Evolutionary conservation across 441 rosid species (phyloP).

Genomic region (Bocquillonia castaneifolia): DNA sequence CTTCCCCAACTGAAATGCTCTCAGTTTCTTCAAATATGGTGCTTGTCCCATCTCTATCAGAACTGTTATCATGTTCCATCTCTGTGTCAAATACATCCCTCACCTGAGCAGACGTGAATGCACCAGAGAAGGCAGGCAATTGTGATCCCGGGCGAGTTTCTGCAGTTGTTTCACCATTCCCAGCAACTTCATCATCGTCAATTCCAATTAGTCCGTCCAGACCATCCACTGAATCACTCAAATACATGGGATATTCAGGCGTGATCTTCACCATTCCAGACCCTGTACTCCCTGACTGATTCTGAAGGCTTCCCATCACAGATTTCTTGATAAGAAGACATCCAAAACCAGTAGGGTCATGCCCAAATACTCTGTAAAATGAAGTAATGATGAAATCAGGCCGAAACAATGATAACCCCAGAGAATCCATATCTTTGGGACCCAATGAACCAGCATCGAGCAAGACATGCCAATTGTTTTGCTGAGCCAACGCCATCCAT

Average conservation of each 20-base stretch:
- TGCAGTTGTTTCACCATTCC: constrained; percentile 43
- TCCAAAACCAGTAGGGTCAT: constrained; percentile 94
- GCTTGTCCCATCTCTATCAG: constrained; percentile 85
- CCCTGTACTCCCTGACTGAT: constrained; percentile 82
- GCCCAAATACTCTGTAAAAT: constrained; percentile 85
- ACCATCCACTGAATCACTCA: constrained; percentile 82
- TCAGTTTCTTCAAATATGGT: constrained; percentile 89
- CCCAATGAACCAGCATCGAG: constrained; percentile 96
- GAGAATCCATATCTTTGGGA: constrained; percentile 97
- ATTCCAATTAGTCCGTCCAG: constrained; percentile 55
- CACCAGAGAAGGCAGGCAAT: constrained; percentile 98
- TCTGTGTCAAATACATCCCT: constrained; percentile 89
- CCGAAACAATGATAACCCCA: constrained; percentile 84
- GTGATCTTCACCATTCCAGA: constrained; percentile 96
- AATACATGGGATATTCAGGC: constrained; percentile 80
- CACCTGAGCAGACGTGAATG: constrained; percentile 78
- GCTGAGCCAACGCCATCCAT: constrained; percentile 99
- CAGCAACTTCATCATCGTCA: constrained; percentile 49
- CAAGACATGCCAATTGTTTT: constrained; percentile 93
- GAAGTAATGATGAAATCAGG: constrained; percentile 95
- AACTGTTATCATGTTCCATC: constrained; percentile 63
- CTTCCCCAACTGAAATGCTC: constrained; percentile 80
- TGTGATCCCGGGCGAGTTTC: constrained; percentile 57
- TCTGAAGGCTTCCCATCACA: constrained; percentile 89
- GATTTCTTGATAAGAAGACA: constrained; percentile 92